A percentile compares a stretch with the other conserved stretches of the same genome.
Evolutionary conservation across 768 basidiomycete species (phyloP).

Genomic region (Tulasnella sp.): DNA sequence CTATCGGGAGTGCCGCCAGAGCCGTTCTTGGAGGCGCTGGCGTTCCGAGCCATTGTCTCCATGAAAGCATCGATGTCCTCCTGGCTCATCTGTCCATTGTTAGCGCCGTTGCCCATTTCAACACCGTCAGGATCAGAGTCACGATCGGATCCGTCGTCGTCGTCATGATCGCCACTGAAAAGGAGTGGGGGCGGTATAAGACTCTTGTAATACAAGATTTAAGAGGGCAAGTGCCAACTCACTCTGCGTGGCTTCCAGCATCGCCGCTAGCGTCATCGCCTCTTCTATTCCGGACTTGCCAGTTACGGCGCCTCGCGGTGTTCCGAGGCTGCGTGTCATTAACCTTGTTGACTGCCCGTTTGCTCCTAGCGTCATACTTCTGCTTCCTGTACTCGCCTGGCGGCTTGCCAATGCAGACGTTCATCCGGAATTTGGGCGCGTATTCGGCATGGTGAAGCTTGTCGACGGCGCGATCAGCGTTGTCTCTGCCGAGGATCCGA

Average conservation of each 20-base stretch:
- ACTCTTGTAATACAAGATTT: not conserved
- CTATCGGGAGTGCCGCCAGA: not conserved
- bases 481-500: not conserved
- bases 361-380: not conserved
- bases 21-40: not conserved
- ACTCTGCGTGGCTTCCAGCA: not conserved
- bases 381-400: slow-evolving; percentile 8
- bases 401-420: slow-evolving; percentile 13
- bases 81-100: slow-evolving; percentile 4
- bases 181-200: not conserved
- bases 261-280: not conserved
- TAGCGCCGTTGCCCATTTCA: not conserved
- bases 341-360: not conserved
- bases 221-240: not conserved
- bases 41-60: not conserved
- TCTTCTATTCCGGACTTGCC: not conserved
- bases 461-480: slow-evolving; percentile 7
- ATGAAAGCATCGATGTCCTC: slow-evolving; percentile 13
- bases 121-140: slow-evolving; percentile 12
- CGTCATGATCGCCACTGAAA: not conserved
- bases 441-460: slow-evolving; percentile 12
- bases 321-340: not conserved
- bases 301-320: not conserved
- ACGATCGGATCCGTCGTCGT: slow-evolving; percentile 6
- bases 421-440: slow-evolving; percentile 10